These are phyloP conservation scores for Fraxinus albicans DNA, from an alignment of 305 asterid species.

Conservation along the genomic window DNA sequence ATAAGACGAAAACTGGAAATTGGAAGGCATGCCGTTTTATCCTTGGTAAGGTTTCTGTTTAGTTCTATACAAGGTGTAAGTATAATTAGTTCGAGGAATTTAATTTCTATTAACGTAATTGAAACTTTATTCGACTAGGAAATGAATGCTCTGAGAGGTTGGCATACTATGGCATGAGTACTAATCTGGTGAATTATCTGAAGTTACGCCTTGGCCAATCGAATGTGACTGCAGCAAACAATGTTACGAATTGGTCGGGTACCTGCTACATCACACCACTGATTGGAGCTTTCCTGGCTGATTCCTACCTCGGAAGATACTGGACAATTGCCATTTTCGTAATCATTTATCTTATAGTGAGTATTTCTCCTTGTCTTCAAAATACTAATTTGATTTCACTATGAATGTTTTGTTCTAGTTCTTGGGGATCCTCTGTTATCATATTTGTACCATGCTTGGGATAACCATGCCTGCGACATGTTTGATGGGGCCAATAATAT, in stretches of 20 bases:
- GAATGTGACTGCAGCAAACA: constrained; percentile 35
- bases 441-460: not conserved
- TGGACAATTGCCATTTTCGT: constrained; percentile 61
- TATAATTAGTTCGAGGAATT: not conserved
- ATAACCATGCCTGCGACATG: not conserved
- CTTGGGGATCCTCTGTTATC: not conserved
- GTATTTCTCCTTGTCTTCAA: not conserved
- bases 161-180: constrained; percentile 53
- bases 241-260: constrained; percentile 64
- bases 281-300: constrained; percentile 70
- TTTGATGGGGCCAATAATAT: not conserved
- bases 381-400: not conserved
- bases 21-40: constrained; percentile 47
- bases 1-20: constrained; percentile 42
- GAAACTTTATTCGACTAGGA: constrained; percentile 16
- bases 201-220: constrained; percentile 25
- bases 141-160: constrained; percentile 47
- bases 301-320: constrained; percentile 64
- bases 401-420: not conserved
- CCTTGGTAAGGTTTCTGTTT: constrained; percentile 28
- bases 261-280: constrained; percentile 72
- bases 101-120: not conserved
- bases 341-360: constrained; percentile 47
- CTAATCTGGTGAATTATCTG: constrained; percentile 43
- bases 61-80: not conserved